These are phyloP conservation scores for Hypoxylon sp. DNA, from an alignment of 2,329 filamentous ascomycete species.

Conservation along the genomic window DNA sequence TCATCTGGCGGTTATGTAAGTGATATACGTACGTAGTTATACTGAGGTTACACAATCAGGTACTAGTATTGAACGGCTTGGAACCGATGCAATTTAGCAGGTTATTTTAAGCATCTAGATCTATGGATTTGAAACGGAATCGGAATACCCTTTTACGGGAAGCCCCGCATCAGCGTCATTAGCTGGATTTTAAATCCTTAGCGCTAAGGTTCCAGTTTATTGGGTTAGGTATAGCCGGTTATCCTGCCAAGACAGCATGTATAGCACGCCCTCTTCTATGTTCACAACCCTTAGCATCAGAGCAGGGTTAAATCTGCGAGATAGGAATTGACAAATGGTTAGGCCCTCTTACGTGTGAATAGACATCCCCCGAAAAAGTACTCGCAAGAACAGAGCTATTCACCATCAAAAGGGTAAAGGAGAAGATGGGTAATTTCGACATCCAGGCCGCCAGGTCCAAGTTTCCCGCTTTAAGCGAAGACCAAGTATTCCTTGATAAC, in stretches of 20 bases:
- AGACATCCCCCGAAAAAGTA: background rate
- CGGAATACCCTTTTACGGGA: conserved; percentile 13
- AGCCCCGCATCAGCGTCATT: conserved; percentile 38
- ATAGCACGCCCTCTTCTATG: background rate
- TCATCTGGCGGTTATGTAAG: background rate
- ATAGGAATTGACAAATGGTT: background rate
- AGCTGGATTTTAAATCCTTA: conserved; percentile 20
- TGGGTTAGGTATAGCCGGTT: conserved; percentile 9
- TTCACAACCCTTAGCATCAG: background rate
- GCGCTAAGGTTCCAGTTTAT: conserved; percentile 22
- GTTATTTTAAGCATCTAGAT: conserved; percentile 11
- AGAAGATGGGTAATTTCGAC: conserved; percentile 62
- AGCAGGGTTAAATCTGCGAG: background rate
- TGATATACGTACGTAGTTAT: conserved; percentile 2
- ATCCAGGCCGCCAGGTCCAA: conserved; percentile 69
- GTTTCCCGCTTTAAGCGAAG: conserved; percentile 77
- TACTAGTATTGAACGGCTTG: background rate
- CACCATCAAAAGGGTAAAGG: conserved; percentile 24
- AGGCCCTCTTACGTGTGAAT: background rate
- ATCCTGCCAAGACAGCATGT: background rate
- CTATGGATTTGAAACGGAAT: conserved; percentile 2
- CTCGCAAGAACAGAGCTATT: background rate
- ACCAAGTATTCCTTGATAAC: conserved; percentile 83
- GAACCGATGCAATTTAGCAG: background rate
- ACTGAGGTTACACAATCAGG: background rate